Evolutionary conservation across 345 rosid species (phyloP).

Genomic region (Gossypium turneri): DNA sequence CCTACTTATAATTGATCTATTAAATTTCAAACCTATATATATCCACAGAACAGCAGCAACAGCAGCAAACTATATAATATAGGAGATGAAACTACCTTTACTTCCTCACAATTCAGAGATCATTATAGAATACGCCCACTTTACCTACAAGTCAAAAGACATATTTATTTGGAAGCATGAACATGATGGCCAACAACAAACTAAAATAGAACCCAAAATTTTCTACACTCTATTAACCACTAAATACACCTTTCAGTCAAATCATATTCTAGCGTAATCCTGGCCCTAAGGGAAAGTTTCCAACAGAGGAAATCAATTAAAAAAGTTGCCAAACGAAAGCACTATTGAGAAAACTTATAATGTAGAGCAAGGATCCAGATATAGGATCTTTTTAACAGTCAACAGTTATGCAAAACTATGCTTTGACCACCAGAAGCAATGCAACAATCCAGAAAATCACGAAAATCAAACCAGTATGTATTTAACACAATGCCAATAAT

Average conservation of each 20-base stretch:
- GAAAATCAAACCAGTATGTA: background rate
- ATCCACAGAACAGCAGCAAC: constrained; percentile 20
- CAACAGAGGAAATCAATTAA: constrained; percentile 3
- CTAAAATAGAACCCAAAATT: constrained; percentile 38
- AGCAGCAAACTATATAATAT: constrained; percentile 31
- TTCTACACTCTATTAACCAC: constrained; percentile 28
- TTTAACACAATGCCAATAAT: background rate
- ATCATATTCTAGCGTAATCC: constrained; percentile 17
- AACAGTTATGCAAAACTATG: background rate
- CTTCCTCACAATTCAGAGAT: constrained; percentile 97
- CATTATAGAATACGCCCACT: constrained; percentile 92
- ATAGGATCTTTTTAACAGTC: background rate
- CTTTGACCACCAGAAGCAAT: background rate
- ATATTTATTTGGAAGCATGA: constrained; percentile 79
- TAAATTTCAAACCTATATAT: background rate
- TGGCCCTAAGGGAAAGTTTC: constrained; percentile 8
- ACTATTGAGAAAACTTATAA: background rate
- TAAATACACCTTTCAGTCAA: constrained; percentile 17
- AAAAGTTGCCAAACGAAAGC: background rate
- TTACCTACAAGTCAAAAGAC: constrained; percentile 99
- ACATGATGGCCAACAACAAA: constrained; percentile 55
- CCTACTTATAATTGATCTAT: background rate
- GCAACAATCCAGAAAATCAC: background rate
- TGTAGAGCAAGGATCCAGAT: background rate
- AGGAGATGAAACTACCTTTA: constrained; percentile 92